Conservation (phyloP, 164 flowering plant species). For the Vitis cinerea region DNA sequence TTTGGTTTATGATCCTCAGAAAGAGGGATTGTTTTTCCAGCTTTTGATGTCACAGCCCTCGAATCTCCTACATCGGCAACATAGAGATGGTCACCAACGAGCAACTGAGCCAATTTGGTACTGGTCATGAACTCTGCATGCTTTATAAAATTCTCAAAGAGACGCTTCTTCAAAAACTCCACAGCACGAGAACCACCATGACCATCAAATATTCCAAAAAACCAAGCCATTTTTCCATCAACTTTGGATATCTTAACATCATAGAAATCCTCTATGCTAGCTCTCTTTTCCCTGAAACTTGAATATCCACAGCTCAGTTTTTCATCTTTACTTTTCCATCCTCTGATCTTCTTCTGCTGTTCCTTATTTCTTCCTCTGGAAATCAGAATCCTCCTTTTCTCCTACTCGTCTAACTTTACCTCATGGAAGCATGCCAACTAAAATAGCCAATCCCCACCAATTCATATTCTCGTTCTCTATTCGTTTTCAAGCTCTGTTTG, state of each 20-base stretch:
- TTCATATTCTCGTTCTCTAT: too few species aligned
- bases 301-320: constrained; percentile 84
- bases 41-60: constrained; percentile 77
- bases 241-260: constrained; percentile 74
- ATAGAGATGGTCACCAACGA: constrained; percentile 15
- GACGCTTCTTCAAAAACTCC: constrained; percentile 80
- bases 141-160: constrained; percentile 87
- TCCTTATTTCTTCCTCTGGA: too few species aligned
- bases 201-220: constrained; percentile 99
- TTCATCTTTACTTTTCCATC: constrained; percentile 66
- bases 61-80: constrained; percentile 98
- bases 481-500: too few species aligned
- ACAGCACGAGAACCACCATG: constrained; percentile 24
- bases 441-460: too few species aligned
- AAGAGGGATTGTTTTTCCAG: constrained; percentile 74
- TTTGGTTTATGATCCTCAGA: constrained; percentile 99
- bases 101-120: constrained; percentile 57
- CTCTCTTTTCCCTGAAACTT: constrained; percentile 92
- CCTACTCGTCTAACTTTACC: too few species aligned
- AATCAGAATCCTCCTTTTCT: too few species aligned
- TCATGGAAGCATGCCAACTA: too few species aligned
- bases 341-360: too few species aligned
- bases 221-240: constrained; percentile 66
- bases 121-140: constrained; percentile 78
- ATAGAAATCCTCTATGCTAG: constrained; percentile 91